These are phyloP conservation scores for Odonthalia washingtoniensis DNA, from an alignment of 31 red algal genomes.

Conservation along the genomic window DNA sequence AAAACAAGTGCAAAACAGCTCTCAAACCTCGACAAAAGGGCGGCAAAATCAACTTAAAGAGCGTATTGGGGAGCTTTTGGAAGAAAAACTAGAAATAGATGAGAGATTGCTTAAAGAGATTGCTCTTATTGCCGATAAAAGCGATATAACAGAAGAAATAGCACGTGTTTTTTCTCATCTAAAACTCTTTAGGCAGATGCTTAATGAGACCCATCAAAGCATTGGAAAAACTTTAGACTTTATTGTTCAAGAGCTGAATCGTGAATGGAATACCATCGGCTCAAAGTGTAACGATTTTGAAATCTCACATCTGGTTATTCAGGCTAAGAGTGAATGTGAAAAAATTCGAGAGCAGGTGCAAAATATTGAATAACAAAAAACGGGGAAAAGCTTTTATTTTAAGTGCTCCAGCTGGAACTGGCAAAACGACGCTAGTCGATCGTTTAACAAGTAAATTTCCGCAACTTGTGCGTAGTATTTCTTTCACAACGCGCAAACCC, in stretches of 20 bases:
- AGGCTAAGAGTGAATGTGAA: slow-evolving; percentile 90
- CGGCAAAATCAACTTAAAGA: slow-evolving; percentile 43
- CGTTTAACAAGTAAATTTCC: not conserved
- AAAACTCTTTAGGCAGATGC: slow-evolving; percentile 72
- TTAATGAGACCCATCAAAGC: slow-evolving; percentile 38
- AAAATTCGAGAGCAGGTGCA: slow-evolving; percentile 89
- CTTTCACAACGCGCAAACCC: slow-evolving; percentile 90
- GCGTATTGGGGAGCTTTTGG: slow-evolving; percentile 29
- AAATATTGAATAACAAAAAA: too few relatives aligned
- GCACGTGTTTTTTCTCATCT: slow-evolving; percentile 77
- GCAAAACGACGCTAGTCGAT: slow-evolving; percentile 6
- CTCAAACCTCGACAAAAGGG: slow-evolving; percentile 51
- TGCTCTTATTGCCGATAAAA: slow-evolving; percentile 67
- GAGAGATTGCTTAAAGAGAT: slow-evolving; percentile 74
- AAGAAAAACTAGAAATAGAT: slow-evolving; percentile 15
- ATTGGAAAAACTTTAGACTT: slow-evolving; percentile 85
- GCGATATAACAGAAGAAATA: slow-evolving; percentile 88
- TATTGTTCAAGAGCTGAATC: slow-evolving; percentile 87
- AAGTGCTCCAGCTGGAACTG: slow-evolving; percentile 9
- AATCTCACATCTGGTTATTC: slow-evolving; percentile 66
- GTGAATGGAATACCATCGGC: slow-evolving; percentile 83
- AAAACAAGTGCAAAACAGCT: slow-evolving; percentile 56
- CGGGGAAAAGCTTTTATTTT: slow-evolving; percentile 6
- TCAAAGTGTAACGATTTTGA: slow-evolving; percentile 77
- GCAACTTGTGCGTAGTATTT: slow-evolving; percentile 82